A percentile compares a stretch with the other conserved stretches of the same genome.
These are phyloP conservation scores for Aspergillus brasiliensis DNA, from an alignment of 2,329 filamentous ascomycete species.

Conservation along the genomic window DNA sequence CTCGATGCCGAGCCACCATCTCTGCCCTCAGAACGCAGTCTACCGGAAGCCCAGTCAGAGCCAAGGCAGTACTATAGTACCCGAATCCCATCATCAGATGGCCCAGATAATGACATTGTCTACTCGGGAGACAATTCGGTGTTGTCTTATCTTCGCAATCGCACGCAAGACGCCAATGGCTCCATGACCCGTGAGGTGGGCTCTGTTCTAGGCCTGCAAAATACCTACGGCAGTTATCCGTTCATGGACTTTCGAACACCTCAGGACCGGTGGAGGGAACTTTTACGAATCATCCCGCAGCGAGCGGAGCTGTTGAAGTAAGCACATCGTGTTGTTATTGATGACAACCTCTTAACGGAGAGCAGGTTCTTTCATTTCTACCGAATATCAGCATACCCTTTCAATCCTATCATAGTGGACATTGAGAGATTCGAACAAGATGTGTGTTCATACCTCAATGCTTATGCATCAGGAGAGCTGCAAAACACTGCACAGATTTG, in stretches of 20 bases:
- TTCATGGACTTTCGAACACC: constrained; percentile 33
- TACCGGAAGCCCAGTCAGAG: neutral
- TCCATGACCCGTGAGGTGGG: constrained; percentile 30
- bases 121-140: constrained; percentile 37
- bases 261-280: constrained; percentile 27
- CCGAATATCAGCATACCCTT: constrained; percentile 31
- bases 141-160: constrained; percentile 30
- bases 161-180: constrained; percentile 30
- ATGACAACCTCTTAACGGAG: neutral
- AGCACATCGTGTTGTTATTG: neutral
- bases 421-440: constrained; percentile 34
- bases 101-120: constrained; percentile 20
- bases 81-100: neutral
- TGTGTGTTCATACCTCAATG: constrained; percentile 33
- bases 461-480: constrained; percentile 27
- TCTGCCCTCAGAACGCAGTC: neutral
- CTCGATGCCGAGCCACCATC: neutral
- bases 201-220: constrained; percentile 35
- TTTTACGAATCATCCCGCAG: constrained; percentile 28
- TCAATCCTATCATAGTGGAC: constrained; percentile 35
- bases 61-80: neutral
- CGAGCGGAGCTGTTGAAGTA: constrained; percentile 31
- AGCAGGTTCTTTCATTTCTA: constrained; percentile 36
- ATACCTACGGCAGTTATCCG: constrained; percentile 33
- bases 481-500: constrained; percentile 21